These are phyloP conservation scores for Yamadazyma trypodendri DNA, from an alignment of 1,139 yeast genomes.

Conservation along the genomic window DNA sequence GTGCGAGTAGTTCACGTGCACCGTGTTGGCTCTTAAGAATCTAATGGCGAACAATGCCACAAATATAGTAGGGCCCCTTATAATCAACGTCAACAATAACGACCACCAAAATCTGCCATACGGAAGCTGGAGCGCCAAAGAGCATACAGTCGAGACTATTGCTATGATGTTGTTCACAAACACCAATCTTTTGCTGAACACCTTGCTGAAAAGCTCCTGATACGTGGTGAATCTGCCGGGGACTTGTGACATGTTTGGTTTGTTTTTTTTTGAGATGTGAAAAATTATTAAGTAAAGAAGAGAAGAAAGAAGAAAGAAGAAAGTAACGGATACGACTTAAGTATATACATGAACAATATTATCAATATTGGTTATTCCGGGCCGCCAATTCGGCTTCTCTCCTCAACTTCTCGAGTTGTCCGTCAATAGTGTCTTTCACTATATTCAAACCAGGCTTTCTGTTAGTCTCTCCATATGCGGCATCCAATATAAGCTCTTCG, in stretches of 20 bases:
- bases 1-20: slow-evolving; percentile 51
- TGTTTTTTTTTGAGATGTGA: neutral
- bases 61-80: slow-evolving; percentile 35
- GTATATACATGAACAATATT: neutral
- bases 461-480: slow-evolving; percentile 35
- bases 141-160: slow-evolving; percentile 25
- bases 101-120: slow-evolving; percentile 33
- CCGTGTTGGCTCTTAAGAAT: slow-evolving; percentile 46
- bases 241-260: slow-evolving; percentile 4
- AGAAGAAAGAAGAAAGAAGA: too few species aligned
- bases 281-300: too few species aligned
- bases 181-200: slow-evolving; percentile 34
- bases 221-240: slow-evolving; percentile 13
- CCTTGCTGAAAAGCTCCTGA: slow-evolving; percentile 28
- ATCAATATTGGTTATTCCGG: slow-evolving; percentile 7
- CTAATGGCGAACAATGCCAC: slow-evolving; percentile 37
- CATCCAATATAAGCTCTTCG: slow-evolving; percentile 37
- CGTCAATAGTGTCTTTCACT: slow-evolving; percentile 40
- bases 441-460: slow-evolving; percentile 50
- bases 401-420: slow-evolving; percentile 35
- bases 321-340: neutral
- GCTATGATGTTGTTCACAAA: slow-evolving; percentile 34
- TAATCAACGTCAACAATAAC: slow-evolving; percentile 22
- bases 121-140: slow-evolving; percentile 27
- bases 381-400: slow-evolving; percentile 30